phyloP scores from a whole-genome alignment of 2,329 filamentous ascomycete species.

The Tolypocladium amazonense region DNA sequence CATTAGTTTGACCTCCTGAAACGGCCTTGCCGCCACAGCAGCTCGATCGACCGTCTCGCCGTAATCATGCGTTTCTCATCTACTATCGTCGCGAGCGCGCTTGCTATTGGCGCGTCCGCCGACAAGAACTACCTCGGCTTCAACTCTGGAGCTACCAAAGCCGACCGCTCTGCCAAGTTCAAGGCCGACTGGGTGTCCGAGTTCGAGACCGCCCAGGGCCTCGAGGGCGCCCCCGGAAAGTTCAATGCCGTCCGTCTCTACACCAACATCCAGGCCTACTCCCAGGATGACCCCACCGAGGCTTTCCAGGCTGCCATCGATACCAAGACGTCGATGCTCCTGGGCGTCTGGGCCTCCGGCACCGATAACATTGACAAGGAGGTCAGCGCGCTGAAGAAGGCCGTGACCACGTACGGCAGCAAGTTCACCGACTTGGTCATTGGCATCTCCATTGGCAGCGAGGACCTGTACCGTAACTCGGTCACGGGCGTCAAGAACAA shows the following conservation, averaged over 20 bases:
- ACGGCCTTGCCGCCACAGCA: not conserved
- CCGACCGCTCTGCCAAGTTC: slow-evolving; percentile 40
- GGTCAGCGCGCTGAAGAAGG: slow-evolving; percentile 47
- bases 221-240: slow-evolving; percentile 32
- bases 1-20: not conserved
- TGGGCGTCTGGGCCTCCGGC: slow-evolving; percentile 53
- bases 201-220: slow-evolving; percentile 28
- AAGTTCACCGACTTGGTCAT: slow-evolving; percentile 47
- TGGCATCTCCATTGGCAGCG: slow-evolving; percentile 54
- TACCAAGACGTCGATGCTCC: slow-evolving; percentile 49
- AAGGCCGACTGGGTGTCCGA: slow-evolving; percentile 36
- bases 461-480: slow-evolving; percentile 55
- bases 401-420: slow-evolving; percentile 40
- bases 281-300: slow-evolving; percentile 66
- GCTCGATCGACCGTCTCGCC: not conserved
- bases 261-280: slow-evolving; percentile 55
- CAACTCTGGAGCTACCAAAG: slow-evolving; percentile 38
- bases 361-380: slow-evolving; percentile 45
- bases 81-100: slow-evolving; percentile 24
- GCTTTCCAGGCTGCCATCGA: slow-evolving; percentile 64
- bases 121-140: slow-evolving; percentile 40
- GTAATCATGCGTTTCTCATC: slow-evolving; percentile 29
- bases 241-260: slow-evolving; percentile 54
- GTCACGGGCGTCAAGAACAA: slow-evolving; percentile 53
- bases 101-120: slow-evolving; percentile 28